Percentiles rank a stretch among this genome's conserved stretches.
Evolutionary conservation across 2,329 filamentous ascomycete species (phyloP).

Genomic region (Colletotrichum melonis): DNA sequence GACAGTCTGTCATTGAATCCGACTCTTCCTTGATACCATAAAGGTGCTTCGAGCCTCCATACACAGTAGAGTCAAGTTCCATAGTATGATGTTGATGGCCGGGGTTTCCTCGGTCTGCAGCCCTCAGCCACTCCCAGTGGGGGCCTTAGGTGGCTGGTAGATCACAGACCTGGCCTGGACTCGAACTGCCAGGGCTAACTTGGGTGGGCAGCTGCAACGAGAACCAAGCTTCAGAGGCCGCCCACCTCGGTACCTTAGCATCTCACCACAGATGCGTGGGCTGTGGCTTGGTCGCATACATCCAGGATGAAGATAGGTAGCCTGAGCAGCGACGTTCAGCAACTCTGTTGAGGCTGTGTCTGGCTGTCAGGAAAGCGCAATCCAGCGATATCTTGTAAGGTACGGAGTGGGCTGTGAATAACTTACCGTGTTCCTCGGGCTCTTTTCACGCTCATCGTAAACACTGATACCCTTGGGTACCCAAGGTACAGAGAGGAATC

Average conservation of each 20-base stretch:
- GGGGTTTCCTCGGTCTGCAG: not conserved
- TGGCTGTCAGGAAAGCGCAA: not conserved
- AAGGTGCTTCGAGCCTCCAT: too few species aligned
- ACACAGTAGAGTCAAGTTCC: too few species aligned
- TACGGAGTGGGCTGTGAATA: not conserved
- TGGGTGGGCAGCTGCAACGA: not conserved
- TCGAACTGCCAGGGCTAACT: not conserved
- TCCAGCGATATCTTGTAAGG: not conserved
- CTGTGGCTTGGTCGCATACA: not conserved
- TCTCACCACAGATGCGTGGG: not conserved
- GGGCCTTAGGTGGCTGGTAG: not conserved
- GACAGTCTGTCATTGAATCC: too few species aligned
- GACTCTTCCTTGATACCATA: not conserved
- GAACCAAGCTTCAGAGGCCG: not conserved
- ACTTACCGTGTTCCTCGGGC: not conserved
- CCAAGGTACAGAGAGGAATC: too few species aligned
- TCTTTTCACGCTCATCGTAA: not conserved
- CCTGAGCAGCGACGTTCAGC: not conserved
- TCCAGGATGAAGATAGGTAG: not conserved
- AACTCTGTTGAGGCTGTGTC: conserved; percentile 18
- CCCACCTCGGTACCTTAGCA: not conserved
- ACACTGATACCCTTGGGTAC: too few species aligned
- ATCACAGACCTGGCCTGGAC: not conserved
- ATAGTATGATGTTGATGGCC: not conserved
- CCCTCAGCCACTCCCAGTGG: not conserved